A percentile compares a stretch with the other conserved stretches of the same genome.
Conservation (phyloP, 2,329 filamentous ascomycete genomes). For the Ophiostoma perfectum region DNA sequence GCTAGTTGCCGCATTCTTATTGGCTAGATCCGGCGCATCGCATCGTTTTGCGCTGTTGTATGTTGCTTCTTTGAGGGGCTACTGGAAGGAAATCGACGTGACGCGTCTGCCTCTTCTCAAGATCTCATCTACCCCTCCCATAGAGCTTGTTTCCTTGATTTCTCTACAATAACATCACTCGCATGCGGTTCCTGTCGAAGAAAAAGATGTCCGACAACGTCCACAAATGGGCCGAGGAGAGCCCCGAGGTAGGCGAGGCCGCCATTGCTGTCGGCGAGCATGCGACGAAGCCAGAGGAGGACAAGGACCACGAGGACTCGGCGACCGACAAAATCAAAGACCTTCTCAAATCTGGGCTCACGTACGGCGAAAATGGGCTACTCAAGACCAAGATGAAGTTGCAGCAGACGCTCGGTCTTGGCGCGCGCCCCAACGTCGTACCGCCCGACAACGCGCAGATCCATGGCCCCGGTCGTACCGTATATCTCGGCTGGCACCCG, state of each 20-base stretch:
- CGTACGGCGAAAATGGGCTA: slow-evolving; percentile 30
- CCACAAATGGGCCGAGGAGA: slow-evolving; percentile 14
- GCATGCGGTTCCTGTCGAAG: not conserved
- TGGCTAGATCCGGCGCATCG: not conserved
- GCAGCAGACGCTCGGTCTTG: slow-evolving; percentile 42
- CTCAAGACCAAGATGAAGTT: slow-evolving; percentile 39
- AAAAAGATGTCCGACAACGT: slow-evolving; percentile 11
- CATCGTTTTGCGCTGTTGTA: not conserved
- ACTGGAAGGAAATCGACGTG: no score
- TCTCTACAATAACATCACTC: not conserved
- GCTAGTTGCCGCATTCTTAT: not conserved
- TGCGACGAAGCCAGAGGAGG: not conserved
- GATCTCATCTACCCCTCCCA: no score
- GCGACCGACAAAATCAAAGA: slow-evolving; percentile 26
- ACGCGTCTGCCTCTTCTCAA: not conserved
- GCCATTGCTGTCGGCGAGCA: slow-evolving; percentile 17
- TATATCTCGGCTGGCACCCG: slow-evolving; percentile 55
- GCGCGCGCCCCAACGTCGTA: slow-evolving; percentile 41
- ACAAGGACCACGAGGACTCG: slow-evolving; percentile 16
- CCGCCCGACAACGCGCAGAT: slow-evolving; percentile 38
- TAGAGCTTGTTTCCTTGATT: no score
- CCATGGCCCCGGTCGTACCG: slow-evolving; percentile 37
- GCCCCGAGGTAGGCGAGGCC: slow-evolving; percentile 22
- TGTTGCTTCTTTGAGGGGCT: no score
- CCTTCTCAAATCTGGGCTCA: slow-evolving; percentile 21